phyloP scores from a whole-genome alignment of 305 asterid species.

The Rubia tinctorum region DNA sequence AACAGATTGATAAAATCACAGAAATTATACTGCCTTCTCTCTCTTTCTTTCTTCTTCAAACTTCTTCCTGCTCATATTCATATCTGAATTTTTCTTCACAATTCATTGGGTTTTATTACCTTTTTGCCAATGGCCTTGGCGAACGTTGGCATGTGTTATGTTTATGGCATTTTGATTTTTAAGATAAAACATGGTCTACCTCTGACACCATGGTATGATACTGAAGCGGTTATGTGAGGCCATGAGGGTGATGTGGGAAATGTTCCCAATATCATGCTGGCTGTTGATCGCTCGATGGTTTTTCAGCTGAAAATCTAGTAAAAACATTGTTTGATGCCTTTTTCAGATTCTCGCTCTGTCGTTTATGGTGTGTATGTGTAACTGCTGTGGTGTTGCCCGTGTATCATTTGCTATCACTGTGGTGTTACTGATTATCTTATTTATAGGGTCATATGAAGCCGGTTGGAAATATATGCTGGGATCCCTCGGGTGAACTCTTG shows the following conservation, averaged over 20 bases:
- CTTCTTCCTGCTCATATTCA: too few species aligned
- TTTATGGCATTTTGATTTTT: neutral
- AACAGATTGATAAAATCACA: too few species aligned
- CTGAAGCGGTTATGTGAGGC: too few species aligned
- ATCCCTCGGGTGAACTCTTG: constrained; percentile 79
- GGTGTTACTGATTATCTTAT: constrained; percentile 7
- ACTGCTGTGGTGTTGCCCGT: too few species aligned
- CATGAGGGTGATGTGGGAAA: too few species aligned
- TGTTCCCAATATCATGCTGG: too few species aligned
- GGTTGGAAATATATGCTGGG: constrained; percentile 87
- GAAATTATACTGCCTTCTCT: too few species aligned
- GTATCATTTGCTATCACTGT: neutral
- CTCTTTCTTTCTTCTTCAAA: too few species aligned
- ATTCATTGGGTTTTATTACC: too few species aligned
- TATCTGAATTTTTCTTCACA: too few species aligned
- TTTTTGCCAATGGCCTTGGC: neutral
- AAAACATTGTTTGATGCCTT: neutral
- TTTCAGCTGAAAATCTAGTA: neutral
- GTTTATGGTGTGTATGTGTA: neutral
- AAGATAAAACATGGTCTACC: neutral
- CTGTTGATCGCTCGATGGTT: neutral
- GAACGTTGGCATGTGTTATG: too few species aligned
- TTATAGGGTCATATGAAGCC: constrained; percentile 76
- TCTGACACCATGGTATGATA: neutral
- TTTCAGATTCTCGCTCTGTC: neutral